Evolutionary conservation across 2,329 filamentous ascomycete species (phyloP).

Genomic region (Keithomyces neogunnii): DNA sequence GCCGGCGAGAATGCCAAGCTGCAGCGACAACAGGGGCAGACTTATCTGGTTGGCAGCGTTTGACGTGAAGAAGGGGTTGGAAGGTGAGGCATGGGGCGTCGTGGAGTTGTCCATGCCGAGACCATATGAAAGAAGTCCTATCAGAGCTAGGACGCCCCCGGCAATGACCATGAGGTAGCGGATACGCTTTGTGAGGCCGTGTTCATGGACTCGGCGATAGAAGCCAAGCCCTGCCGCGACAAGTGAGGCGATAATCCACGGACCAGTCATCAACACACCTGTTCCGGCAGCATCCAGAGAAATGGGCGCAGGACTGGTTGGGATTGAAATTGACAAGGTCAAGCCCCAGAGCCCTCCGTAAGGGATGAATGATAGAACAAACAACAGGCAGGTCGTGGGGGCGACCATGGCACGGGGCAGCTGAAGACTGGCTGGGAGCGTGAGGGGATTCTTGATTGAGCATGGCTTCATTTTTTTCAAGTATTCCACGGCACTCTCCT

Average conservation of each 20-base stretch:
- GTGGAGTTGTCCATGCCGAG: constrained; percentile 26
- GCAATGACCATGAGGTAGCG: constrained; percentile 26
- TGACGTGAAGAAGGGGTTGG: constrained; percentile 17
- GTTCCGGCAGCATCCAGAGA: constrained; percentile 28
- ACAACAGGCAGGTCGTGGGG: constrained; percentile 40
- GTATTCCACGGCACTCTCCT: constrained; percentile 26
- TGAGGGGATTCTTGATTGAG: constrained; percentile 25
- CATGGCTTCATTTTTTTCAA: constrained; percentile 29
- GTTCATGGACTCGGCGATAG: constrained; percentile 19
- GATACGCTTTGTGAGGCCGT: constrained; percentile 21
- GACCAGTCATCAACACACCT: constrained; percentile 36
- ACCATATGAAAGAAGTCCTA: constrained; percentile 37
- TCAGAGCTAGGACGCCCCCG: constrained; percentile 29
- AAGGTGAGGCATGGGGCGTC: constrained; percentile 13
- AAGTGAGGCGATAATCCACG: constrained; percentile 32
- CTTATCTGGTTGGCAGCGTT: constrained; percentile 18
- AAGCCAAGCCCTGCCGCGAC: constrained; percentile 24
- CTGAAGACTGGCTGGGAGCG: constrained; percentile 29
- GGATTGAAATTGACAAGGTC: constrained; percentile 33
- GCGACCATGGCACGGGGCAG: constrained; percentile 38
- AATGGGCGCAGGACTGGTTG: constrained; percentile 37
- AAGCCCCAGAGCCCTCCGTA: constrained; percentile 39
- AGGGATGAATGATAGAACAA: constrained; percentile 36
- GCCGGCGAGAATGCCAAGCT: constrained; percentile 38
- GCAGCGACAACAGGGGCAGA: constrained; percentile 34